phyloP scores from a whole-genome alignment of 73 alveolate genomes.

The Tetrahymena elliotti region DNA sequence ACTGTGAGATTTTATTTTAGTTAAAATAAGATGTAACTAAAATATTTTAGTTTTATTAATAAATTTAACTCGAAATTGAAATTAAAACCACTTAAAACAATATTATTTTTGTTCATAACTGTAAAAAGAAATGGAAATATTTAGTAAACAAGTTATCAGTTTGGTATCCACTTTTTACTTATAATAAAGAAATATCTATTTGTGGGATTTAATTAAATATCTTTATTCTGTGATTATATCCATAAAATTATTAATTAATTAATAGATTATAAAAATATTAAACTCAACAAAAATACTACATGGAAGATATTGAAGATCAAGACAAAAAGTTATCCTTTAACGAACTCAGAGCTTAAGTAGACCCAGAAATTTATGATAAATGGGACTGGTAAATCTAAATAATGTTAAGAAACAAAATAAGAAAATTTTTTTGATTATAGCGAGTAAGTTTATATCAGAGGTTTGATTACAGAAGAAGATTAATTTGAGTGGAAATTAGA shows the following conservation, averaged over 20 bases:
- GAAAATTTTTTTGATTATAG: background rate
- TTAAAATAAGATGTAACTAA: no score
- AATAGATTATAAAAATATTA: background rate
- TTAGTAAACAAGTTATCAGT: background rate
- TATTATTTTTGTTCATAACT: no score
- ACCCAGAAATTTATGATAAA: background rate
- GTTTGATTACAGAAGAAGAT: background rate
- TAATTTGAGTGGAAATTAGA: background rate
- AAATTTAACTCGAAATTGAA: no score
- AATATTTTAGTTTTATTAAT: no score
- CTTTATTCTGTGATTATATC: background rate
- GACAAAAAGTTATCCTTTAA: background rate
- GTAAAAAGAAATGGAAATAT: no score
- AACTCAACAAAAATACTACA: background rate
- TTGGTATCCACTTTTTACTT: background rate
- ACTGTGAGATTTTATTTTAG: no score
- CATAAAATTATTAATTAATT: background rate
- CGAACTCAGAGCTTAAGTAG: background rate
- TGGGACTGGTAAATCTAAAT: background rate
- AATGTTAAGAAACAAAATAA: background rate
- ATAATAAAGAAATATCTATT: background rate
- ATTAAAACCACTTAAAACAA: no score
- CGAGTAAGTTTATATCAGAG: background rate
- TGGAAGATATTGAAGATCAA: background rate
- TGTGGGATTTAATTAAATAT: background rate